Evolutionary conservation across 805 yeast genomes (phyloP).

Genomic region (Zygoascus biomembranicola): DNA sequence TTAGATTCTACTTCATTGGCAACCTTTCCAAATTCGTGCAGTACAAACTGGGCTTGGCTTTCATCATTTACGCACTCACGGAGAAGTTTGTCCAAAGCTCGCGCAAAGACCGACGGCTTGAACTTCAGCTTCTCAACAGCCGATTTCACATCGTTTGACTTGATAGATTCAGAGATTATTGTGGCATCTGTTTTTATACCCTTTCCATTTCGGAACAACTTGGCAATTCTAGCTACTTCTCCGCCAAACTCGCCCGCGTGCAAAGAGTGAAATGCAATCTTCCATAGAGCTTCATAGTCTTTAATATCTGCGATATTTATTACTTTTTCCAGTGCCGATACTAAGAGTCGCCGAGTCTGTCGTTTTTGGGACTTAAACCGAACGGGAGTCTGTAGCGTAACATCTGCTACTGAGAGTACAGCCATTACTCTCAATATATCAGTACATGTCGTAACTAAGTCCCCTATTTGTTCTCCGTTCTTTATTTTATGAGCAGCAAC

Average conservation of each 20-base stretch:
- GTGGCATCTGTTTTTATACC: neutral
- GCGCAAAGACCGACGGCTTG: slow-evolving; percentile 3
- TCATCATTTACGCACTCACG: neutral
- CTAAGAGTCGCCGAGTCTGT: slow-evolving; percentile 1
- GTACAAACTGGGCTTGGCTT: neutral
- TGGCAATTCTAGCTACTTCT: slow-evolving; percentile 2
- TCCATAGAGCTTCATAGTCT: slow-evolving; percentile 2
- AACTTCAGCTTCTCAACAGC: neutral
- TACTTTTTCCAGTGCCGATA: slow-evolving; percentile 4
- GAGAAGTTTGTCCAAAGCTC: slow-evolving; percentile 2
- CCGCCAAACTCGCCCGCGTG: slow-evolving; percentile 8
- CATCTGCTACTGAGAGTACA: slow-evolving; percentile 1
- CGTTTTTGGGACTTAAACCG: slow-evolving; percentile 7
- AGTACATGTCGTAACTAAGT: slow-evolving; percentile 1
- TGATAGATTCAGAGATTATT: neutral
- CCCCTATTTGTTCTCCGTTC: neutral
- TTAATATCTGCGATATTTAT: slow-evolving; percentile 3
- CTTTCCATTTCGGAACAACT: neutral
- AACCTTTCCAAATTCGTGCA: neutral
- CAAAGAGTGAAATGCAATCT: slow-evolving; percentile 6
- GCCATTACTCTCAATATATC: slow-evolving; percentile 8
- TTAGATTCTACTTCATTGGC: neutral
- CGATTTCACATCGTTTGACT: neutral
- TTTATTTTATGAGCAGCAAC: neutral
- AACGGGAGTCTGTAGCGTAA: slow-evolving; percentile 1